Conservation (phyloP, 179 eudicot species). For the Spergularia azorica region DNA sequence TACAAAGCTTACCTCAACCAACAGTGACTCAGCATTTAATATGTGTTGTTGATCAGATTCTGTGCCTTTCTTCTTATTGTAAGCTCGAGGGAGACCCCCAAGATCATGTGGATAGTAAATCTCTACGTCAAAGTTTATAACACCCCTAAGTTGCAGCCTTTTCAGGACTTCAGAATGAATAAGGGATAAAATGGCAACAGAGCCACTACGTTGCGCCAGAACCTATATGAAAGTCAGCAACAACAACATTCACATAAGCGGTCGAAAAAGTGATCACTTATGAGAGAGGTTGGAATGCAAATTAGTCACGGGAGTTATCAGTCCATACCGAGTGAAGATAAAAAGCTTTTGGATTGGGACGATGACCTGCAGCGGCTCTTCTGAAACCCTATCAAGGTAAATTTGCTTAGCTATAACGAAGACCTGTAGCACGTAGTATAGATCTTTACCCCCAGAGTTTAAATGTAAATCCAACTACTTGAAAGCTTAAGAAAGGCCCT, state of each 20-base stretch:
- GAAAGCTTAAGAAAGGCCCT: neutral
- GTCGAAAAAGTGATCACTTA: neutral
- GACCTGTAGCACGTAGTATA: neutral
- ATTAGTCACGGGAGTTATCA: neutral
- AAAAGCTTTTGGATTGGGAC: constrained; percentile 59
- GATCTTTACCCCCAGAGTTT: no score
- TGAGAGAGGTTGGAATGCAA: neutral
- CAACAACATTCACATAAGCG: neutral
- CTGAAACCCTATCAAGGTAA: constrained; percentile 64
- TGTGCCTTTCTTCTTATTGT: constrained; percentile 66
- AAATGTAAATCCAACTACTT: neutral
- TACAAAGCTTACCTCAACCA: constrained; percentile 55
- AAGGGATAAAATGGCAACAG: constrained; percentile 70
- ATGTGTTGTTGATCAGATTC: constrained; percentile 75
- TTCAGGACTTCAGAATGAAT: constrained; percentile 80
- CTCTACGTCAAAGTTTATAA: constrained; percentile 81
- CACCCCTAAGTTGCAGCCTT: constrained; percentile 69
- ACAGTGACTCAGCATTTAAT: constrained; percentile 65
- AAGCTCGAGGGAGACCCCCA: constrained; percentile 71
- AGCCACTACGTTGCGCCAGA: constrained; percentile 80
- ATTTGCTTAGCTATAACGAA: constrained; percentile 16
- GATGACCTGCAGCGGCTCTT: constrained; percentile 50
- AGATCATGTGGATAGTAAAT: constrained; percentile 72
- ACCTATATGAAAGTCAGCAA: constrained; percentile 46
- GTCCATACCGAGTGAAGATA: constrained; percentile 86